phyloP scores from a whole-genome alignment of 139 green algal genomes.

The Spirogloea muscicola region DNA sequence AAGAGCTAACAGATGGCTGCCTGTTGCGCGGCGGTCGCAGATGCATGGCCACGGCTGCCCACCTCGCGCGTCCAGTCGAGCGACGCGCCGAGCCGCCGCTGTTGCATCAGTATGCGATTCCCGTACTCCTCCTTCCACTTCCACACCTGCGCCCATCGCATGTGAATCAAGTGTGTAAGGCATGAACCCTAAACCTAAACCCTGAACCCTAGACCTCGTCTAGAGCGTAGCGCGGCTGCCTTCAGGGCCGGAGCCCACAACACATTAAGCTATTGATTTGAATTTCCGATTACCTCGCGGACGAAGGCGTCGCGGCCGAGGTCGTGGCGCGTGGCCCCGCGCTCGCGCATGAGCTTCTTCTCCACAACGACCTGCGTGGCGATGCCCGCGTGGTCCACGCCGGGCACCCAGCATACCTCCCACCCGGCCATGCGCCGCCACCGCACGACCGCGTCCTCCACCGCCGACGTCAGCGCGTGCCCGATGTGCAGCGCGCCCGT shows the following conservation, averaged over 20 bases:
- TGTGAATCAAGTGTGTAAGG: too few relatives aligned
- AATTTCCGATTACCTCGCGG: too few relatives aligned
- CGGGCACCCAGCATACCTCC: constrained; percentile 91
- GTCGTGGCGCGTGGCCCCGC: constrained; percentile 79
- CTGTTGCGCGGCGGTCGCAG: too few relatives aligned
- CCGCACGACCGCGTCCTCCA: constrained; percentile 90
- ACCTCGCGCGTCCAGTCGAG: constrained; percentile 84
- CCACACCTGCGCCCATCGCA: constrained; percentile 37
- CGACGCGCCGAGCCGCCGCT: constrained; percentile 79
- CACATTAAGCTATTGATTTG: constrained; percentile 23
- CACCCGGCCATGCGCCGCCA: constrained; percentile 89
- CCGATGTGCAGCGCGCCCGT: constrained; percentile 96
- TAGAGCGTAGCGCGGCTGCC: too few relatives aligned
- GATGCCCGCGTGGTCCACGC: constrained; percentile 95
- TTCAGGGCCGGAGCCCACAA: too few relatives aligned
- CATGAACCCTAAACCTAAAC: too few relatives aligned
- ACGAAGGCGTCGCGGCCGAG: constrained; percentile 93
- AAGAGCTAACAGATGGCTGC: too few relatives aligned
- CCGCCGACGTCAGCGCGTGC: constrained; percentile 81
- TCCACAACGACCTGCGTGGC: constrained; percentile 92
- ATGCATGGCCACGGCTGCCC: constrained; percentile 58
- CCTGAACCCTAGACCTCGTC: too few relatives aligned
- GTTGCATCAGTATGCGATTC: constrained; percentile 79
- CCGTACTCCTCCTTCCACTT: constrained; percentile 86
- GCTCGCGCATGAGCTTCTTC: constrained; percentile 85